phyloP scores from a whole-genome alignment of 2,329 filamentous ascomycete species.

The Nigrospora oryzae region DNA sequence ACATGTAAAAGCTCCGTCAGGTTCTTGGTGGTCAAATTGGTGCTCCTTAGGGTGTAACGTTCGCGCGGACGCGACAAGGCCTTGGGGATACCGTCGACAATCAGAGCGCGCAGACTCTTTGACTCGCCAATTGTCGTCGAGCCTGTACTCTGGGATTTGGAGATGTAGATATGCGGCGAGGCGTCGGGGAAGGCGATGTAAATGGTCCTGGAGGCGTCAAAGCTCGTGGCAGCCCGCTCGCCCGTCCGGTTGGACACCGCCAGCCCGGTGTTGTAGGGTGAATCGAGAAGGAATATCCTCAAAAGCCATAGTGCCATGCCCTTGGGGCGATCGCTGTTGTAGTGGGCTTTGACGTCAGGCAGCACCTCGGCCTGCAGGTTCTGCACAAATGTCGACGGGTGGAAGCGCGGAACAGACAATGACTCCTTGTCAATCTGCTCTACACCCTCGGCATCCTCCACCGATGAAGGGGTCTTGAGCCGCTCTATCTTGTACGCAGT shows the following conservation, averaged over 20 bases:
- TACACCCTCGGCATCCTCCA: slow-evolving; percentile 27
- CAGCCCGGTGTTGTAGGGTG: slow-evolving; percentile 63
- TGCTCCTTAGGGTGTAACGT: slow-evolving; percentile 60
- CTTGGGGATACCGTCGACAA: slow-evolving; percentile 73
- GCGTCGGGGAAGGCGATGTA: slow-evolving; percentile 79
- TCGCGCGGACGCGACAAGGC: slow-evolving; percentile 69
- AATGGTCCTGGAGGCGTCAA: slow-evolving; percentile 62
- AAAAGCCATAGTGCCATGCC: slow-evolving; percentile 63
- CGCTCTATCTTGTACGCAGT: slow-evolving; percentile 51
- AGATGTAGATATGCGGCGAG: slow-evolving; percentile 65
- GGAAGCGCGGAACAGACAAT: slow-evolving; percentile 59
- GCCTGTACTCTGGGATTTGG: slow-evolving; percentile 37
- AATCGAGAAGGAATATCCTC: slow-evolving; percentile 73
- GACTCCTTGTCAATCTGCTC: slow-evolving; percentile 34
- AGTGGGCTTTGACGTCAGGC: slow-evolving; percentile 76
- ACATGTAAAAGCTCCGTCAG: slow-evolving; percentile 61
- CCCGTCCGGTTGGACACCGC: slow-evolving; percentile 25
- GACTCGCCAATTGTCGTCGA: slow-evolving; percentile 39
- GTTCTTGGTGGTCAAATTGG: slow-evolving; percentile 62
- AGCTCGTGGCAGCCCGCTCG: slow-evolving; percentile 28
- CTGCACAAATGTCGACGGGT: slow-evolving; percentile 71
- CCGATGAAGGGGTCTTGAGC: slow-evolving; percentile 30
- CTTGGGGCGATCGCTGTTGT: slow-evolving; percentile 66
- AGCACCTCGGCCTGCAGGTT: slow-evolving; percentile 67
- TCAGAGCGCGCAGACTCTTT: slow-evolving; percentile 58